Evolutionary conservation across 2,329 filamentous ascomycete species (phyloP).

Genomic region (Penicillium aurantiogriseum): DNA sequence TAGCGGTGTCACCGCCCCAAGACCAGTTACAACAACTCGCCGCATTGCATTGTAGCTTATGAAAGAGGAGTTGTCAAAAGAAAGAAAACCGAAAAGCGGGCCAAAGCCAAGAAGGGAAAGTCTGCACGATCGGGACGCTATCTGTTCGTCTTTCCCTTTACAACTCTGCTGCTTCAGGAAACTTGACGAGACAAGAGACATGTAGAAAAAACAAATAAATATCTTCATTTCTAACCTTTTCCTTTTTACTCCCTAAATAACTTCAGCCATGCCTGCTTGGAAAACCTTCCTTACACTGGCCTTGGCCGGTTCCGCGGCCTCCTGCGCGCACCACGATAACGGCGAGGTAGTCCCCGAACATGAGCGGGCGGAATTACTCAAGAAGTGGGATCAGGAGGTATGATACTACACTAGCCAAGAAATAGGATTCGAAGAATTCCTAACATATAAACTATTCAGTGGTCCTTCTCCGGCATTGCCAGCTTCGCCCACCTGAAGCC

Average conservation of each 20-base stretch:
- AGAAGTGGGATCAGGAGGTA: conserved; percentile 51
- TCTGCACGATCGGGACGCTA: conserved; percentile 32
- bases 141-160: conserved; percentile 25
- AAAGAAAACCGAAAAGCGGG: conserved; percentile 14
- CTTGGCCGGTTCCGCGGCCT: conserved; percentile 31
- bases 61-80: not conserved
- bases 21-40: conserved; percentile 78
- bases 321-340: conserved; percentile 44
- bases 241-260: conserved; percentile 8
- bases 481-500: conserved; percentile 71
- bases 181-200: not conserved
- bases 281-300: conserved; percentile 35
- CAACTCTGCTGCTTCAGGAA: conserved; percentile 19
- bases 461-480: conserved; percentile 71
- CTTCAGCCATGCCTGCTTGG: conserved; percentile 27
- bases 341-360: conserved; percentile 40
- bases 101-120: conserved; percentile 38
- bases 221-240: conserved; percentile 1
- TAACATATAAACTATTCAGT: conserved; percentile 37
- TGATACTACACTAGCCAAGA: conserved; percentile 1
- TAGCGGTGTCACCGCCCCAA: conserved; percentile 79
- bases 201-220: not conserved
- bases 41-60: conserved; percentile 39
- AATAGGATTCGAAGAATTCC: not conserved
- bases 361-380: conserved; percentile 43